Base-by-base conservation (phyloP, 2,329 filamentous ascomycete species). In the Septoria petroselini region DNA sequence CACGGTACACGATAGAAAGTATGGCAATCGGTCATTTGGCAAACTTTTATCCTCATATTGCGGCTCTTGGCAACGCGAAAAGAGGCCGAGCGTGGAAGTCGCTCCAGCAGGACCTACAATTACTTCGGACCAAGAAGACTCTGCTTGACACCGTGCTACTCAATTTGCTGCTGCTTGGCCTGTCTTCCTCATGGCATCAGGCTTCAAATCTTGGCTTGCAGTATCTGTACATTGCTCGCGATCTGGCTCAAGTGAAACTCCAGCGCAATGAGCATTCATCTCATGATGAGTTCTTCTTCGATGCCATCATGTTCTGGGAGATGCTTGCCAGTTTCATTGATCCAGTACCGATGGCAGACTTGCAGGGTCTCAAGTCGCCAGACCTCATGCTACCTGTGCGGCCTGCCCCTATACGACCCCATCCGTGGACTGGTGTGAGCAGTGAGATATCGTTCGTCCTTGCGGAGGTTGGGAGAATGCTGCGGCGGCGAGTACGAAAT, bases 1-100 rank as follows among this genome's bases (percentile, higher is more conserved):
- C 83, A 42, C 80, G 78, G 58, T 80, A 77, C 39, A 79, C 79
- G 1, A 80, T 83, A 38, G 80, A 83, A 57, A 82, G 80, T 55
- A 84, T 83, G 80, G 78, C 80, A 1, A 79, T 80, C 7, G 80
- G 80, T 3, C 80, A 80, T 15, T 68, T 83, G 0, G 76, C 79
- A 1, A 79, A 81, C 60, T 71, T 79, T 47, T 80, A 79, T 48
- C 79, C 73, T 3, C 72, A 73, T 43, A 80, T 77, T 70, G 74
- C 69, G 18, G 70, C 68, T 7, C 71, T 74, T 19, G 79, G 74
- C 4, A 66, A 71, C 19, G 76, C 73, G 57, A 75, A 76, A 68
- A 78, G 76, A 52, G 70, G 70, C 48, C 77, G 80, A 58, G 76
- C 75, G 3, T 70, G 76, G 21, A 73, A 75, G 14, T 73, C 73